Percentiles rank a stretch among this genome's conserved stretches.
Evolutionary conservation across 2,329 filamentous ascomycete genomes (phyloP).

Genomic region (Lasiodiplodia hormozganensis): DNA sequence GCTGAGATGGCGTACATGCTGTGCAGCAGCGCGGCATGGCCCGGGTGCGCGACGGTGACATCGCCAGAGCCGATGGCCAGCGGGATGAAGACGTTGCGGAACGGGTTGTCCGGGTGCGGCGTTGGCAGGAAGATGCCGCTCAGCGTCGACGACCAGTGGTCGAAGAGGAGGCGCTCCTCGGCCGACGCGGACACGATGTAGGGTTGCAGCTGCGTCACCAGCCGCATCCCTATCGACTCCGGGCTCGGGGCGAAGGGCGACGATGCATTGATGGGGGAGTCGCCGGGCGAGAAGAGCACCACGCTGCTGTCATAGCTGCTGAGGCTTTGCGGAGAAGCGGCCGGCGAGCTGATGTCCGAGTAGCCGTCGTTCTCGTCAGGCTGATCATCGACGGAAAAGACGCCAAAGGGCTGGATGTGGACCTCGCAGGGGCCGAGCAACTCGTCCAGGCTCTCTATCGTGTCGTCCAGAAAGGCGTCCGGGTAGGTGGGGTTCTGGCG

Average conservation of each 20-base stretch:
- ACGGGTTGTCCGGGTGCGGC: conserved; percentile 12
- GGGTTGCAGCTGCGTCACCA: conserved; percentile 8
- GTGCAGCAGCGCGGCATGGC: conserved; percentile 22
- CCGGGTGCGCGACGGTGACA: neutral
- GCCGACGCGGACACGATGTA: conserved; percentile 1
- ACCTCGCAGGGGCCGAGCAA: conserved; percentile 3
- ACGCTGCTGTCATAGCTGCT: neutral
- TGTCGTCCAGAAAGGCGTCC: conserved; percentile 9
- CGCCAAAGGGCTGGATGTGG: conserved; percentile 17
- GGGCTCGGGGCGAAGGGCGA: neutral
- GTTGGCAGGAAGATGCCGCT: conserved; percentile 24
- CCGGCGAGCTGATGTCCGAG: neutral
- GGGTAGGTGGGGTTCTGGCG: conserved; percentile 17
- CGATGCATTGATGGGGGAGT: neutral
- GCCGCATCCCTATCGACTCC: neutral
- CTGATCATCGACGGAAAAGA: conserved; percentile 1
- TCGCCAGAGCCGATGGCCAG: conserved; percentile 15
- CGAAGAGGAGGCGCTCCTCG: conserved; percentile 17
- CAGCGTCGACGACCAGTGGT: conserved; percentile 23
- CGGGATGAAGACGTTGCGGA: conserved; percentile 25
- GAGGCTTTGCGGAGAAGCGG: neutral
- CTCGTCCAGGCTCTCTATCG: conserved; percentile 1
- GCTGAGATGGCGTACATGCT: conserved; percentile 27
- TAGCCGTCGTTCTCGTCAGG: neutral
- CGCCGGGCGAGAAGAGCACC: neutral